Base-by-base conservation (phyloP, 208 protist genomes). In the Vickermania ingenoplastis region DNA sequence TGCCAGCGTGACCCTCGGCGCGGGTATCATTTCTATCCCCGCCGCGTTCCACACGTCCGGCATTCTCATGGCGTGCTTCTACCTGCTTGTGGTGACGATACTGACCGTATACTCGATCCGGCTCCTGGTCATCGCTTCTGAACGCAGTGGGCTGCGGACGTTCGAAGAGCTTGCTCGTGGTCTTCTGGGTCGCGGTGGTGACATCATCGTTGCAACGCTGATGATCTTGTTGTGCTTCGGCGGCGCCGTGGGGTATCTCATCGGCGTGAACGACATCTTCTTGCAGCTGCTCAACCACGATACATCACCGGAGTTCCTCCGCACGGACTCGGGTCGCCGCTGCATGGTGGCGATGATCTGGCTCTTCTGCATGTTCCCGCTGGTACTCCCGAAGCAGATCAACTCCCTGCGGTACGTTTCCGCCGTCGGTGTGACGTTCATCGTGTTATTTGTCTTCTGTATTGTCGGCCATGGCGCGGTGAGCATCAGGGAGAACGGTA, bases 351-450 rank as follows among this genome's bases (percentile, higher is more conserved):
- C 67, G 17, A 31, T 73, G 41, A 41, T 89, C 1, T 89, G 71
- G 76, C 59, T 85, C 0, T 53, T 79, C 26, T 70, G 53, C 52
- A 92, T 92, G 25, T 63, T 90, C 2, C 86, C 86, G 5, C 17
- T 89, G 53, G 74, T 63, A 14, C 65, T 89, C 25, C 78, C 69
- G 3, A 79, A 81, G 61, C 31, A 76, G 25, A 83, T 92, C 26
- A 69, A 90, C 67, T 75, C 80, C 0, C 68, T 92, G 13, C 79
- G 86, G 5, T 74, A 86, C 59, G 57, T 61, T 27, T 88, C 80
- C 17, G 53, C 71, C 23, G 7, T 89, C 11, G 79, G 64, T 24
- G 75, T 73, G 25, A 13, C 29, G 1, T 81, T 59, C 45, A 69
- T 83, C 28, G 21, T 63, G 7, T 60, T 65, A 4, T 67, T 78